Percentiles rank a stretch among this genome's conserved stretches.
Conservation (phyloP, 1,284 basidiomycete species). For the Microbotryum lychnidis-dioicae region DNA sequence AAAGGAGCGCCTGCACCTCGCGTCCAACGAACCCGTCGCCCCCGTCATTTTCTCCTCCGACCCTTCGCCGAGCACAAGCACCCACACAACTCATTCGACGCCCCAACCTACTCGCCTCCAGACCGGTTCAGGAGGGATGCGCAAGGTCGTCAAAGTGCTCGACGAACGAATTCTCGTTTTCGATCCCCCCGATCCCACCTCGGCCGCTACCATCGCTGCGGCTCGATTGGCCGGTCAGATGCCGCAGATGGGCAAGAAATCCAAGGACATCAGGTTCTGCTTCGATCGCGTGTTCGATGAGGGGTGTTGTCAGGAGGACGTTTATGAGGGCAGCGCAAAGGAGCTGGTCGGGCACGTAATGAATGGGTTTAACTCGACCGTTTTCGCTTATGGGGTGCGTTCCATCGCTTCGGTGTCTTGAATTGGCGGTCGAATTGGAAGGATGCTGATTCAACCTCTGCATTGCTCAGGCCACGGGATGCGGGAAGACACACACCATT, state of each 20-base stretch:
- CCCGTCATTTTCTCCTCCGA: constrained; percentile 23
- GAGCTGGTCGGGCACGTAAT: constrained; percentile 73
- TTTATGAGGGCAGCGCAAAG: constrained; percentile 75
- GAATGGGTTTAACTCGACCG: constrained; percentile 91
- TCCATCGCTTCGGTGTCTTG: neutral
- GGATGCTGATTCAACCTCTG: neutral
- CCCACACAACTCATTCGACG: constrained; percentile 43
- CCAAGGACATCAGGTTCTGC: constrained; percentile 59
- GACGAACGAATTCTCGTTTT: constrained; percentile 64
- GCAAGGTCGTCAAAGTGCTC: constrained; percentile 54
- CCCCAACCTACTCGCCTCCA: constrained; percentile 52
- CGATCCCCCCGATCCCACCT: constrained; percentile 81
- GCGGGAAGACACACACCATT: constrained; percentile 96
- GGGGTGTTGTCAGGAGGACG: constrained; percentile 68
- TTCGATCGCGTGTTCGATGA: constrained; percentile 85
- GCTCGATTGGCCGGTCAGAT: neutral
- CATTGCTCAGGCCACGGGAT: constrained; percentile 75
- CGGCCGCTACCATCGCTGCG: constrained; percentile 36
- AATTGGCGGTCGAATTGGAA: neutral
- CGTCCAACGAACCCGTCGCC: constrained; percentile 15
- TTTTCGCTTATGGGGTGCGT: constrained; percentile 92
- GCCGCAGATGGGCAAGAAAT: constrained; percentile 31
- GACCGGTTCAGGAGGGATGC: constrained; percentile 43
- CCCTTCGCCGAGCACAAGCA: neutral
- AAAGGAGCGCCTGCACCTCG: constrained; percentile 69